Evolutionary conservation across 495 filamentous ascomycete genomes (phyloP), one percentile per base, ranked within the genome.

Genomic region (Podospora comata): DNA sequence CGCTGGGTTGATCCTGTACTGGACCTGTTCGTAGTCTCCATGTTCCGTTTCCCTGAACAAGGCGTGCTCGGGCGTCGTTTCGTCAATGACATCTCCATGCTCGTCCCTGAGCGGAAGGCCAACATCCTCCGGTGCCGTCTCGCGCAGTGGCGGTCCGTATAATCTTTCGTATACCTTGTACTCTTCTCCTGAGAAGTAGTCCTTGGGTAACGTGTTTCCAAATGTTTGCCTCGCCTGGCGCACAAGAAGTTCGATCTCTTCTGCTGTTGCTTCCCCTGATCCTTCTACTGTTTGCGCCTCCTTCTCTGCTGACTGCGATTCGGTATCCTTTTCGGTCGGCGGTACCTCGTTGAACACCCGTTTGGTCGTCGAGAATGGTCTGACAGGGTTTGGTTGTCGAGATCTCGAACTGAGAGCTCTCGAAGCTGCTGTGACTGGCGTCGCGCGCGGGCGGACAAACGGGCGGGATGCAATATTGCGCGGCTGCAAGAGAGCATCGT

Each of bases 131-230:
- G 83, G 80, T 34, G 70, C 76, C 6, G 86, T 87, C 55, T 85
- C 85, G 62, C 82, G 82, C 70, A 84, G 75, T 27, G 85, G 92
- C 69, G 80, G 84, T 1, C 94, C 95, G 78, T 93, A 98, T 11
- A 97, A 79, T 67, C 92, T 84, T 66, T 89, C 88, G 74, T 97
- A 98, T 2, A 97, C 73, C 55, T 79, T 78, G 59, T 90, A 88
- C 74, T 96, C 94, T 32, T 88, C 83, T 4, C 83, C 81, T 18
- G 85, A 85, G 58, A 99, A 76, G 66, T 90, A 85, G 18, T 85
- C 89, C n/a, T 88, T 84, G 0, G 95, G 95, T 11, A 97, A 78
- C 1, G 82, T 87, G 70, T 95, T 87, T 56, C 94, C 91, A 76
- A 92, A 96, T 13, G 85, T 81, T 70, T 90, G 87, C 71, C 90